A percentile compares a stretch with the other conserved stretches of the same genome.
phyloP scores from a whole-genome alignment of 192 early-diverging fungal genomes.

The Coemansia sp. region DNA sequence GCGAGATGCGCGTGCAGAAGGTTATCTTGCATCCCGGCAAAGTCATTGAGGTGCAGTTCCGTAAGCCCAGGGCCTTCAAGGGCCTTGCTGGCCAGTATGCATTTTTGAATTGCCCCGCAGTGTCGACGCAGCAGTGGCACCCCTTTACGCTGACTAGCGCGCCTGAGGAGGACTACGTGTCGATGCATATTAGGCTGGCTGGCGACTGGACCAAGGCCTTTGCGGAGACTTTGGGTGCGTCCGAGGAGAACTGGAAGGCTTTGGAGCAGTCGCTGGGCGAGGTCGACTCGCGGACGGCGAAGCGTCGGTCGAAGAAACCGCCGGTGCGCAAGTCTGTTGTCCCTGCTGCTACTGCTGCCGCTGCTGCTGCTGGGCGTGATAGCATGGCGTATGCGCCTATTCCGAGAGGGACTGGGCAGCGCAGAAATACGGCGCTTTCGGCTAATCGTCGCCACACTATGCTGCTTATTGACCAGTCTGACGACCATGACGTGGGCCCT shows the following conservation, averaged over 20 bases:
- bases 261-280: constrained; percentile 37
- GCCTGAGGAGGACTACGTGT: constrained; percentile 75
- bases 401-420: not conserved
- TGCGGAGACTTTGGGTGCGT: constrained; percentile 68
- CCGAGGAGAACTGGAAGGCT: constrained; percentile 61
- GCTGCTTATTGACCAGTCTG: constrained; percentile 50
- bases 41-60: constrained; percentile 79
- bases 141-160: constrained; percentile 84
- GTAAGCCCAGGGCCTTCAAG: constrained; percentile 61
- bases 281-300: constrained; percentile 7
- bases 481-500: constrained; percentile 6
- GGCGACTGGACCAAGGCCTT: constrained; percentile 77
- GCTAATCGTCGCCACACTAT: constrained; percentile 38
- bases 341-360: constrained; percentile 1
- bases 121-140: constrained; percentile 76
- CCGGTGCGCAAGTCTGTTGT: not conserved
- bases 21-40: constrained; percentile 83
- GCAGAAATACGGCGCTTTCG: constrained; percentile 24
- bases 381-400: constrained; percentile 51
- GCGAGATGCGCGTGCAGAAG: constrained; percentile 71
- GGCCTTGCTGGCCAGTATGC: constrained; percentile 79
- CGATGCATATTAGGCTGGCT: constrained; percentile 74
- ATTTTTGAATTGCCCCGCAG: constrained; percentile 73
- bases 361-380: constrained; percentile 20
- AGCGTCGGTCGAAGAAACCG: not conserved